Base-by-base conservation (phyloP, 2,329 filamentous ascomycete genomes). In the Blastomyces silverae region DNA sequence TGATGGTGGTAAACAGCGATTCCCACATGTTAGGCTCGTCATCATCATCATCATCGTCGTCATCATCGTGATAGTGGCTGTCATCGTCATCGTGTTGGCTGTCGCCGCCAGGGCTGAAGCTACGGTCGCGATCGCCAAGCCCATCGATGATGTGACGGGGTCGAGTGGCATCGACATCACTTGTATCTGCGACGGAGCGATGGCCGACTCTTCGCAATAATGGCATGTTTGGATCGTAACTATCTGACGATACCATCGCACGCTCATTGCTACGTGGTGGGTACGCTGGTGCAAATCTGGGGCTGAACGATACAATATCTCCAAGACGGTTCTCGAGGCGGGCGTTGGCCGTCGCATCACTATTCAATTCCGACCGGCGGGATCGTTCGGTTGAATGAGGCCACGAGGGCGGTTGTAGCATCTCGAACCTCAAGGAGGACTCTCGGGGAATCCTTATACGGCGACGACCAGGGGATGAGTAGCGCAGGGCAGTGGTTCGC, bases 51-150 rank as follows among this genome's bases (percentile, higher is more conserved):
- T 20, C 52, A 20, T 56, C 34, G 5, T 10, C 34, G 6, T 34
- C 31, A 8, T 55, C 65, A 42, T 62, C 13, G 11, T 50, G 25
- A 37, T 13, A 22, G 6, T 48, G n/a, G 46, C 13, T 39, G 60
- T 46, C 70, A 39, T 76, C 72, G 56, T 78, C 79, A 62, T 62
- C 15, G 34, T 50, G 44, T 17, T 28, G 37, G 31, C 31, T 17
- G 20, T 34, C 60, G 60, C 22, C n/a, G 1, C 57, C 37, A 0
- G 89, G 88, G 72, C 88, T 92, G n/a, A 91, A 79, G 75, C 91
- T 96, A 70, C 91, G 86, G 67, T 91, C 85, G 65, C 92, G 89
- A 76, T 96, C 91, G 48, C 91, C 92, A 20, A 96, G 83, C 3
- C 91, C 91, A 75, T 95, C 88, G 1, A 89, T 67, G 1, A 89